Evolutionary conservation across 306 rosid species (phyloP).

Genomic region (Gastrolobium villosum): DNA sequence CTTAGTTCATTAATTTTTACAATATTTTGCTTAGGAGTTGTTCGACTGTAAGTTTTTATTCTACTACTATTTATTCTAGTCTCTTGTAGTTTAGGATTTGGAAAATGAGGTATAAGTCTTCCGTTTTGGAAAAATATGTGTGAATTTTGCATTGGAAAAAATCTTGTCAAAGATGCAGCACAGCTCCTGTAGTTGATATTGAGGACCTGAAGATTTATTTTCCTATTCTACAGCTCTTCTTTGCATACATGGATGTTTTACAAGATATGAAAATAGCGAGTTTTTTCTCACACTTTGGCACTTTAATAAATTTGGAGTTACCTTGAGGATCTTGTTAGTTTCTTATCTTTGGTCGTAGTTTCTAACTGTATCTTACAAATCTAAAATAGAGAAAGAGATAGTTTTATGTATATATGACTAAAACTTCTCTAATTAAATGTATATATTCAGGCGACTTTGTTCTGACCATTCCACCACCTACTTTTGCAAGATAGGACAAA

Average conservation of each 20-base stretch:
- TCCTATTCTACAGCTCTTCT: no score
- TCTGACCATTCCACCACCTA: no score
- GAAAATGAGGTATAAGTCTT: constrained; percentile 88
- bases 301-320: neutral
- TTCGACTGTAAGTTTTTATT: neutral
- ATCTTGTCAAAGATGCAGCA: constrained; percentile 79
- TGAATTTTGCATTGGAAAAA: constrained; percentile 88
- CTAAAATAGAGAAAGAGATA: neutral
- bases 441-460: no score
- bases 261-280: constrained; percentile 59
- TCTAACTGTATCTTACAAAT: constrained; percentile 30
- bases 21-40: no score
- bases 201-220: no score
- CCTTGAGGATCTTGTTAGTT: constrained; percentile 26
- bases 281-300: neutral
- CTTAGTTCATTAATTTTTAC: no score
- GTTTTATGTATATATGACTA: neutral
- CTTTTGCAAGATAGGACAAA: no score
- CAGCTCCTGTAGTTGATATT: no score
- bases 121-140: constrained; percentile 93
- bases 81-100: constrained; percentile 83
- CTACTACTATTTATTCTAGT: constrained; percentile 37
- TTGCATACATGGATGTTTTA: constrained; percentile 74
- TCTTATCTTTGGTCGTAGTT: constrained; percentile 6
- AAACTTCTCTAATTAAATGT: neutral